These are phyloP conservation scores for Leucosporidium scottii DNA, from an alignment of 768 basidiomycete species.

Conservation along the genomic window DNA sequence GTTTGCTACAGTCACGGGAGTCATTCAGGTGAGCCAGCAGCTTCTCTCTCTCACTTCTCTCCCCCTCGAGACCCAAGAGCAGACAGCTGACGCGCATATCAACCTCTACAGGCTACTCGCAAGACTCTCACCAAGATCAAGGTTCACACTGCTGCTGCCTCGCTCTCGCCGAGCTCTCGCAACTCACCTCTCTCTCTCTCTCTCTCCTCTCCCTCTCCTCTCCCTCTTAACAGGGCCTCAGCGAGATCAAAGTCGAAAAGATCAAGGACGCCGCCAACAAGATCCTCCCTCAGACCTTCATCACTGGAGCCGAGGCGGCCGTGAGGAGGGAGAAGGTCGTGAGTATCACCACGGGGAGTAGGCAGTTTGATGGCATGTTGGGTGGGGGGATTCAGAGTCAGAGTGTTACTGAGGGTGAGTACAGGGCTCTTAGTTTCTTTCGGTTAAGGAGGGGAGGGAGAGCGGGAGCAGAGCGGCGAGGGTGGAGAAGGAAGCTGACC, in stretches of 20 bases:
- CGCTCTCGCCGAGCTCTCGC: neutral
- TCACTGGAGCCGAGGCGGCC: conserved; percentile 83
- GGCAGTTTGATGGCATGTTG: conserved; percentile 60
- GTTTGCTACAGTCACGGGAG: conserved; percentile 37
- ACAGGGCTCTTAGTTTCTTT: no score
- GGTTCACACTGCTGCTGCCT: conserved; percentile 44
- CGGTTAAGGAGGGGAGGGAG: no score
- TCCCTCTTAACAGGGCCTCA: conserved; percentile 61
- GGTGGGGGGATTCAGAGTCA: conserved; percentile 78
- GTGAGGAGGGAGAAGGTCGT: conserved; percentile 69
- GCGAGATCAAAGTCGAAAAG: conserved; percentile 95
- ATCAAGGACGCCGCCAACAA: conserved; percentile 90
- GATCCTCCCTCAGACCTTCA: conserved; percentile 76
- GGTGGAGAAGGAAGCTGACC: neutral
- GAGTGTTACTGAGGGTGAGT: conserved; percentile 67
- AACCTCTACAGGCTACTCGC: conserved; percentile 56
- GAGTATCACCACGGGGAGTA: conserved; percentile 85
- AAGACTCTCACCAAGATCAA: conserved; percentile 89
- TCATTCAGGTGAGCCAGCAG: conserved; percentile 5
- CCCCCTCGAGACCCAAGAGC: no score
- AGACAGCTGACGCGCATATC: no score
- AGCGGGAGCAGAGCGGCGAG: no score
- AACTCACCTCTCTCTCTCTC: neutral
- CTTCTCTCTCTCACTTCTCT: no score
- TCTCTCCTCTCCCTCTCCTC: neutral